Evolutionary conservation across 768 basidiomycete species (phyloP), one percentile per base, ranked within the genome.

Genomic region (Suillus paluster): DNA sequence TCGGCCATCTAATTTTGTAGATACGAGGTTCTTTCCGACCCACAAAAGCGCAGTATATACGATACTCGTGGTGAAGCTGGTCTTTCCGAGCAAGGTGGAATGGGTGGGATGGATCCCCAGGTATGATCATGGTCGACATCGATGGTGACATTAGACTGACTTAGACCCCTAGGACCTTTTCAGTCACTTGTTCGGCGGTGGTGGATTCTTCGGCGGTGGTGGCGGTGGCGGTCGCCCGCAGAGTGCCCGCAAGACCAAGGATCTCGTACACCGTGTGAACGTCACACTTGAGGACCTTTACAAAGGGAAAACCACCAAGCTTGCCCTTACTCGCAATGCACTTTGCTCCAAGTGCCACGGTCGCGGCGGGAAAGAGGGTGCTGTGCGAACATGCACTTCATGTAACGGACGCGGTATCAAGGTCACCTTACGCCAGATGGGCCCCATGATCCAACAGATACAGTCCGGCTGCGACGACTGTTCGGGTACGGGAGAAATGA

Each of bases 391-490:
- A 30, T 99, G 97, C 78, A 65, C 74, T 46, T 70, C 80, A 15
- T 99, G 97, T 80, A 84, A 80, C 70, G 97, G 97, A 60, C 93
- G 94, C 66, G 97, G 97, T 70, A 79, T 96, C 81, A 92, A 89
- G 74, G 77, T 98, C 71, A 94, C 91, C 57, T 80, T 99, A 64
- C 92, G 97, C 64, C 97, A 99, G 76, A 92, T 99, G 87, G 97
- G 97, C 30, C 97, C 97, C 5, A 99, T 99, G 97, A 94, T 99
- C 69, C 97, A 99, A 78, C 97, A 99, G 79, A 93, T 99, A 68
- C 97, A 99, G 75, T 92, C 94, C 58, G 84, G 88, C 49, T 99
- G 97, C 80, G 88, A 90, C 73, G 97, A 98, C 17, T 99, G 97
- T 76, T 85, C 83, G 56, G 97, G 94, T 17, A 85, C 88, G n/a